phyloP scores from a whole-genome alignment of 257 asterid genomes.

The Scutellaria minor region DNA sequence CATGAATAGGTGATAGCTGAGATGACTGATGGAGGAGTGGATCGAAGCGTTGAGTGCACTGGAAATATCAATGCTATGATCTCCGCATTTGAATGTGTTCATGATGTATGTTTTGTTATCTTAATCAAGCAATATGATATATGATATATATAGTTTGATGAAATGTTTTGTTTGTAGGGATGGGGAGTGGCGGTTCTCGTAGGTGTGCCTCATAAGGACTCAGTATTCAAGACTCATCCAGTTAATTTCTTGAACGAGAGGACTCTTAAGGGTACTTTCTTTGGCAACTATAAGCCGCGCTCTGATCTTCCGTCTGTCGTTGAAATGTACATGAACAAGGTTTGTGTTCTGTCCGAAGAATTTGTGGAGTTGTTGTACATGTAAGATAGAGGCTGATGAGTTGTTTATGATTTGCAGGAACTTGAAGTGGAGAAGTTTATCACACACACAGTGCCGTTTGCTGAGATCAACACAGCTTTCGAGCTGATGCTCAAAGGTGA shows the following conservation, averaged over 20 bases:
- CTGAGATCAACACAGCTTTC: constrained; percentile 73
- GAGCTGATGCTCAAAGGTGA: constrained; percentile 69
- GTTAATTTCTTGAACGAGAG: constrained; percentile 67
- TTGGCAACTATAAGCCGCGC: constrained; percentile 75
- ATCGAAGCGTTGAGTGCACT: constrained; percentile 79
- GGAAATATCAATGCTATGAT: constrained; percentile 76
- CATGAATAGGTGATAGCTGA: constrained; percentile 59
- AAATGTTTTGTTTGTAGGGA: constrained; percentile 38
- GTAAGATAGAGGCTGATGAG: no score
- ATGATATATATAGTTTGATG: no score
- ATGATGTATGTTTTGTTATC: constrained; percentile 66
- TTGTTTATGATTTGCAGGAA: constrained; percentile 39
- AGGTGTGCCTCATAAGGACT: constrained; percentile 72
- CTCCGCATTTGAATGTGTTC: constrained; percentile 89
- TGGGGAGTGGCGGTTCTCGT: constrained; percentile 91
- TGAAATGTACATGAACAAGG: constrained; percentile 78
- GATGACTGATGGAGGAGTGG: constrained; percentile 81
- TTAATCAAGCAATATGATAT: no score
- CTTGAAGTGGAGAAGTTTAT: constrained; percentile 73
- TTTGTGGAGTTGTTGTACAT: no score
- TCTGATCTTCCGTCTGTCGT: constrained; percentile 67
- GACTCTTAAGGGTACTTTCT: constrained; percentile 79
- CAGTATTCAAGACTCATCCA: constrained; percentile 66
- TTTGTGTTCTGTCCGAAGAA: no score
- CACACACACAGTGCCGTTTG: constrained; percentile 55